These are phyloP conservation scores for Myxozyma mucilagina DNA, from an alignment of 805 yeast genomes.

Conservation along the genomic window DNA sequence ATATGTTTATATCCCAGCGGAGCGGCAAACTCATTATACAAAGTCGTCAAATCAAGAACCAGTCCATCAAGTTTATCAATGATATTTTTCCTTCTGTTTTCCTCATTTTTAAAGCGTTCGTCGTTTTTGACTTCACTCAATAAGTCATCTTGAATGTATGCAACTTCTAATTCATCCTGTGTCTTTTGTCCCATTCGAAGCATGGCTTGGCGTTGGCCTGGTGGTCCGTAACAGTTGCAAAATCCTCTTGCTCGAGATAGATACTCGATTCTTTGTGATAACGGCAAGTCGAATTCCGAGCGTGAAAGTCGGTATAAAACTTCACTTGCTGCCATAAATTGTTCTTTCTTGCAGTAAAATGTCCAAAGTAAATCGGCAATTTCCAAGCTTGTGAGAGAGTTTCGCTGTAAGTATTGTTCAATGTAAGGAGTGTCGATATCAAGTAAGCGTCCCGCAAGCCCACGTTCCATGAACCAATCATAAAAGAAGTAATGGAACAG, in stretches of 20 bases:
- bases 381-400: constrained; percentile 55
- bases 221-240: constrained; percentile 81
- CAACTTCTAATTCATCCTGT: constrained; percentile 80
- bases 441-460: constrained; percentile 71
- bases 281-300: constrained; percentile 59
- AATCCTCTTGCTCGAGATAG: constrained; percentile 91
- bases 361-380: constrained; percentile 86
- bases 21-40: constrained; percentile 83
- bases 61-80: constrained; percentile 57
- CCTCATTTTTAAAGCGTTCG: constrained; percentile 41
- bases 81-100: constrained; percentile 51
- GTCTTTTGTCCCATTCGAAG: constrained; percentile 66
- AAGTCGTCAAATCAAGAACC: constrained; percentile 69
- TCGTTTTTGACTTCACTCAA: constrained; percentile 45
- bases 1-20: constrained; percentile 85
- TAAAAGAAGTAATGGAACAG: constrained; percentile 89
- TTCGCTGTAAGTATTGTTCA: constrained; percentile 64
- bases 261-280: constrained; percentile 79
- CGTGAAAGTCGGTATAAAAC: constrained; percentile 71
- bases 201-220: constrained; percentile 73
- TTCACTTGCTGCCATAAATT: constrained; percentile 80
- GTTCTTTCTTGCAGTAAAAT: constrained; percentile 79
- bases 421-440: constrained; percentile 81
- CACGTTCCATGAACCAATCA: constrained; percentile 85
- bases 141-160: constrained; percentile 77